A percentile compares a stretch with the other conserved stretches of the same genome.
phyloP scores from a whole-genome alignment of 192 early-diverging fungal species.

The Dimargaris verticillata region DNA sequence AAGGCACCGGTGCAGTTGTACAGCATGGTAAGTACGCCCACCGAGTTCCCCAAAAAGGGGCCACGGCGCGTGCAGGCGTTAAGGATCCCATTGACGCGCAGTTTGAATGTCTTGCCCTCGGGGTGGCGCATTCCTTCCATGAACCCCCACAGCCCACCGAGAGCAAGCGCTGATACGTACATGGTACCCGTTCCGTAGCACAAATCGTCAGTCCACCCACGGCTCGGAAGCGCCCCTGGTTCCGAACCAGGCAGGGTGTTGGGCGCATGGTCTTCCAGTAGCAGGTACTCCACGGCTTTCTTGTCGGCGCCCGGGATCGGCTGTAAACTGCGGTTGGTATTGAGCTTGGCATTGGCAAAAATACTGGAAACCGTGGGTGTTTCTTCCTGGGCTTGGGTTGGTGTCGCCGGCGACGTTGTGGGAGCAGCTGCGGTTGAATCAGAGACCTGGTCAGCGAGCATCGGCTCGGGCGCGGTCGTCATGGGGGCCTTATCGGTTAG shows the following conservation, averaged over 20 bases:
- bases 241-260: conserved; percentile 14
- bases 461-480: too few species aligned
- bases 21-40: conserved; percentile 64
- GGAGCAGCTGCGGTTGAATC: too few species aligned
- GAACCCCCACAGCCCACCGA: conserved; percentile 60
- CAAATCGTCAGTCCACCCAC: conserved; percentile 64
- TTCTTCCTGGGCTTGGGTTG: too few species aligned
- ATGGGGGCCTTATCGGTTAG: too few species aligned
- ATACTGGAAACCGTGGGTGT: background rate
- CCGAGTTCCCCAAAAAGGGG: conserved; percentile 68
- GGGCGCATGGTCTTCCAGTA: conserved; percentile 6
- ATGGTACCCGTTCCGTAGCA: conserved; percentile 70
- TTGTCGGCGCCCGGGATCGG: background rate
- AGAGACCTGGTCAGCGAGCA: too few species aligned
- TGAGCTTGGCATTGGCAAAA: conserved; percentile 5
- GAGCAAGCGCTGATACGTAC: conserved; percentile 52
- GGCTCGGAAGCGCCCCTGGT: conserved; percentile 43
- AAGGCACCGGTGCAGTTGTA: conserved; percentile 59
- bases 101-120: conserved; percentile 40
- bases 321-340: background rate
- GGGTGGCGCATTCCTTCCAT: conserved; percentile 54
- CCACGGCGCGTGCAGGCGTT: conserved; percentile 71
- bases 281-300: conserved; percentile 6
- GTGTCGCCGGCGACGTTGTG: too few species aligned
- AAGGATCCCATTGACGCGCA: conserved; percentile 63